A percentile compares a stretch with the other conserved stretches of the same genome.
Conservation (phyloP, 768 basidiomycete genomes). For the Suillus paluster region DNA sequence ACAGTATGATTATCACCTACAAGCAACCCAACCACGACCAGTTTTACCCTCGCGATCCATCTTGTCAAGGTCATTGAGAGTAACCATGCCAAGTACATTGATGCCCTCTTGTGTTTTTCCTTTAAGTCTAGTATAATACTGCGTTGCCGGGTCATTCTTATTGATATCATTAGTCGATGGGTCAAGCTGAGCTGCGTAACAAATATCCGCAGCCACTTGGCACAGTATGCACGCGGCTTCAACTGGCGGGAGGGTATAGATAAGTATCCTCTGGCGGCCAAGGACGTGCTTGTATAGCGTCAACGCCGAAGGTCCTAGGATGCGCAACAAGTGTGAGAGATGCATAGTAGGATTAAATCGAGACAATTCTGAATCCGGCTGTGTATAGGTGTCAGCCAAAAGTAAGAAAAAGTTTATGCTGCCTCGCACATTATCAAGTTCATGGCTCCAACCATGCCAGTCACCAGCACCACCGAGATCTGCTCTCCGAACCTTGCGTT, state of each 20-base stretch:
- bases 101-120: slow-evolving; percentile 56
- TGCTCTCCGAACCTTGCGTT: slow-evolving; percentile 52
- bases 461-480: slow-evolving; percentile 61
- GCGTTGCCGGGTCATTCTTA: slow-evolving; percentile 31
- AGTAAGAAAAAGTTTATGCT: not conserved
- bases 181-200: slow-evolving; percentile 50
- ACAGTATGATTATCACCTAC: slow-evolving; percentile 42
- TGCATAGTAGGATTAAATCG: slow-evolving; percentile 62
- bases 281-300: slow-evolving; percentile 83
- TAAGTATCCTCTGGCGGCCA: slow-evolving; percentile 73
- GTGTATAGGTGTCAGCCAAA: not conserved
- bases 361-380: slow-evolving; percentile 28
- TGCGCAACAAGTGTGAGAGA: slow-evolving; percentile 74
- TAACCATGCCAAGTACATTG: slow-evolving; percentile 79
- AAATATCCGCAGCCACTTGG: slow-evolving; percentile 64
- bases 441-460: slow-evolving; percentile 73
- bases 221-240: slow-evolving; percentile 78
- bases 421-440: slow-evolving; percentile 56
- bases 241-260: slow-evolving; percentile 80
- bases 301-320: slow-evolving; percentile 77
- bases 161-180: slow-evolving; percentile 23
- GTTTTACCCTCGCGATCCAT: slow-evolving; percentile 57
- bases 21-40: slow-evolving; percentile 84
- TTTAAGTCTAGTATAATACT: slow-evolving; percentile 35
- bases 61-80: slow-evolving; percentile 71